Evolutionary conservation across 768 basidiomycete genomes (phyloP).

Genomic region (Grammothele lineata): DNA sequence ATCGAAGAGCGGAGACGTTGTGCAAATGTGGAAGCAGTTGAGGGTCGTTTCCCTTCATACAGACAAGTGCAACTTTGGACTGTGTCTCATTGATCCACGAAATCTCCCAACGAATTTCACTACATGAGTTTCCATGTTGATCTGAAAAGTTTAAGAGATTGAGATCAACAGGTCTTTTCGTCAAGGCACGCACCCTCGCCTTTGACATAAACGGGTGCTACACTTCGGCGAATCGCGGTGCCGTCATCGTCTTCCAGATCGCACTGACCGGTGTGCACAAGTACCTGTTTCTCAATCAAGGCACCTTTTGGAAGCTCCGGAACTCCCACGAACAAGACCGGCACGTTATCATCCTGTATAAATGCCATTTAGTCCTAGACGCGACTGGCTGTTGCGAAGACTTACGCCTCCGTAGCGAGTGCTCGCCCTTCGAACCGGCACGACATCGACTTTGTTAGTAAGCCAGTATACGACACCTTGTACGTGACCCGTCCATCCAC

Average conservation of each 20-base stretch:
- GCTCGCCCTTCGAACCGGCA: conserved; percentile 39
- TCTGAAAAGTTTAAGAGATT: no score
- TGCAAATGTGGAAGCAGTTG: background rate
- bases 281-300: conserved; percentile 69
- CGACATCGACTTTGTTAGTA: conserved; percentile 34
- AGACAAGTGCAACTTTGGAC: conserved; percentile 39
- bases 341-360: conserved; percentile 22
- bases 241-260: conserved; percentile 43
- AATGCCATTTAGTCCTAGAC: no score
- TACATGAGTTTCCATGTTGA: conserved; percentile 5
- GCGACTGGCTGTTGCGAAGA: no score
- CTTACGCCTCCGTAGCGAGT: no score
- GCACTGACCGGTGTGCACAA: conserved; percentile 64
- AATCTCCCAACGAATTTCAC: conserved; percentile 42
- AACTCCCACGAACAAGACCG: conserved; percentile 57
- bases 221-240: conserved; percentile 32
- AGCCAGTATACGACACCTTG: conserved; percentile 77
- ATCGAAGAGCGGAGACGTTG: no score
- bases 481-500: conserved; percentile 56
- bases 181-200: conserved; percentile 35
- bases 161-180: no score
- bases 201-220: conserved; percentile 35
- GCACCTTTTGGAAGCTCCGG: conserved; percentile 69
- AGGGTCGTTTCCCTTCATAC: conserved; percentile 11
- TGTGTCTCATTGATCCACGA: conserved; percentile 39